Evolutionary conservation across 345 rosid genomes (phyloP).

Genomic region (Murraya paniculata): DNA sequence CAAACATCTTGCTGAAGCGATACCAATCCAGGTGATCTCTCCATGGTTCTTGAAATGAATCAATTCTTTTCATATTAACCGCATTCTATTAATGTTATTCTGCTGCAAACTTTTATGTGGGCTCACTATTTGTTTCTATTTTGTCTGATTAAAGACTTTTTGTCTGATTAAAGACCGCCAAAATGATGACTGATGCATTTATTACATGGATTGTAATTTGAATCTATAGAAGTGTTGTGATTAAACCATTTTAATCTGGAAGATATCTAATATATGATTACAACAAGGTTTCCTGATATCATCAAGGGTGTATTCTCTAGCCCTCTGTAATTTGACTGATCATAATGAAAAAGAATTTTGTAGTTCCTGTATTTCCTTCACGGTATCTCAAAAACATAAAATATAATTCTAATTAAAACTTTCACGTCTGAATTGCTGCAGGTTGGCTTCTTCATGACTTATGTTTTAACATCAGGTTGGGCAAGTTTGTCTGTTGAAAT

Average conservation of each 20-base stretch:
- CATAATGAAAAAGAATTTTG: background rate
- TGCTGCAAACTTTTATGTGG: background rate
- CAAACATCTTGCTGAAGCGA: constrained; percentile 59
- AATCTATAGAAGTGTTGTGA: background rate
- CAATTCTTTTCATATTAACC: background rate
- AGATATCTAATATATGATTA: background rate
- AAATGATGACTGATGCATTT: constrained; percentile 5
- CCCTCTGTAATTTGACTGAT: background rate
- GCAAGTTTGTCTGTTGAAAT: constrained; percentile 75
- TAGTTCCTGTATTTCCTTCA: background rate
- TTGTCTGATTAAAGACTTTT: background rate
- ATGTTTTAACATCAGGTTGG: constrained; percentile 87
- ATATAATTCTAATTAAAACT: constrained; percentile 15
- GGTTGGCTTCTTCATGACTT: constrained; percentile 93
- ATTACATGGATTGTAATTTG: background rate
- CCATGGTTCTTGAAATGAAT: constrained; percentile 3
- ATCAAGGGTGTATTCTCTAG: background rate
- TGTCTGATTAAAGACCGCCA: background rate
- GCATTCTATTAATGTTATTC: background rate
- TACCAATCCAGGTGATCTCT: constrained; percentile 69
- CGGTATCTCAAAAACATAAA: background rate
- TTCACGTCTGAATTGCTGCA: constrained; percentile 35
- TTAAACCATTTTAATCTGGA: background rate
- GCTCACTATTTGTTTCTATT: background rate
- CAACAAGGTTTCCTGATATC: background rate